phyloP scores from a whole-genome alignment of 768 basidiomycete genomes.

The Mycena floridula region DNA sequence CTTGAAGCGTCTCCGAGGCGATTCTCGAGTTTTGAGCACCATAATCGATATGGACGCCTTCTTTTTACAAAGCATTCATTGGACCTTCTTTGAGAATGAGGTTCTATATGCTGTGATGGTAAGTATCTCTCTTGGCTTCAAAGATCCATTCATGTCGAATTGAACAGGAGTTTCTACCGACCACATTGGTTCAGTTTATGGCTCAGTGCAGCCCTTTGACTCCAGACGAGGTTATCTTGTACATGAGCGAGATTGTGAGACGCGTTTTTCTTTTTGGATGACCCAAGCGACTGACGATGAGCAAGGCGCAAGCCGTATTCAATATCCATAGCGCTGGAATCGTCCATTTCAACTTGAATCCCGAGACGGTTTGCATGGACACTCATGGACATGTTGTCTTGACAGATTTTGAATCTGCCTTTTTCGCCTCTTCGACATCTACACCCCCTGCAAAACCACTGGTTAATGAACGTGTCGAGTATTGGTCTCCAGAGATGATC shows the following conservation, averaged over 20 bases:
- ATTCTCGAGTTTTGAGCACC: not conserved
- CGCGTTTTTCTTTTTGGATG: not conserved
- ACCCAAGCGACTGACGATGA: not conserved
- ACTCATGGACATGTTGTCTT: not conserved
- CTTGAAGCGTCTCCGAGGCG: not conserved
- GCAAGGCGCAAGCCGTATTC: not conserved
- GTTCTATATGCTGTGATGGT: not conserved
- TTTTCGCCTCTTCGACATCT: too few relatives aligned
- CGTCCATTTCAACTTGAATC: not conserved
- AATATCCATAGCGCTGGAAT: not conserved
- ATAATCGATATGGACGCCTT: not conserved
- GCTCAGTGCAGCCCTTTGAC: not conserved
- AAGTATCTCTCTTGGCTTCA: not conserved
- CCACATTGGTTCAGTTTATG: not conserved
- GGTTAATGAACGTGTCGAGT: not conserved
- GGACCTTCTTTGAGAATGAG: not conserved
- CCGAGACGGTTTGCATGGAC: not conserved
- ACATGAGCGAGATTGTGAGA: not conserved
- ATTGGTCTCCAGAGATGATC: not conserved
- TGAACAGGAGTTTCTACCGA: not conserved
- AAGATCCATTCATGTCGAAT: not conserved
- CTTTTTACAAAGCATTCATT: not conserved
- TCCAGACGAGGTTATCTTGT: not conserved
- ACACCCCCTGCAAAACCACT: too few relatives aligned
- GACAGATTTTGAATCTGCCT: not conserved